Evolutionary conservation across 441 rosid genomes (phyloP).

Genomic region (Geranium incanum): DNA sequence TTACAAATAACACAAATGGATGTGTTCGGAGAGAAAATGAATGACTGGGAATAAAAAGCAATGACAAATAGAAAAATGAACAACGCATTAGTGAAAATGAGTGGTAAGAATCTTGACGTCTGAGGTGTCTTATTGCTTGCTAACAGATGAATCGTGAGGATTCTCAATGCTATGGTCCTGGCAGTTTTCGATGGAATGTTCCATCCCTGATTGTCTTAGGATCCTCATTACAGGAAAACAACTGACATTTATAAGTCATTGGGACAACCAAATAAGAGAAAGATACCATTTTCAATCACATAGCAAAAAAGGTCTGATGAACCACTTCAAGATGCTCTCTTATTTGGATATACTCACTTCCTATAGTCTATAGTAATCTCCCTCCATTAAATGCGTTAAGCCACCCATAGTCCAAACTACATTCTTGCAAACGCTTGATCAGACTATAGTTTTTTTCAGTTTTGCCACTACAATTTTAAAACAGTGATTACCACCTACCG

Average conservation of each 20-base stretch:
- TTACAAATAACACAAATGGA: neutral
- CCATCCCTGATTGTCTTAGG: neutral
- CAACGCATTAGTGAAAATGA: neutral
- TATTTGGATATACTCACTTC: neutral
- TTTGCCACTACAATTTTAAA: neutral
- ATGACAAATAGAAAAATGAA: neutral
- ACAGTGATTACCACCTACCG: neutral
- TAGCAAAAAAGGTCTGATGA: neutral
- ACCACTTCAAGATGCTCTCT: neutral
- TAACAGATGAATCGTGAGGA: neutral
- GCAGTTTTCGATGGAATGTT: neutral
- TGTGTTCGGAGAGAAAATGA: neutral
- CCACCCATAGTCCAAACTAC: neutral
- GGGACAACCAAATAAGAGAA: neutral
- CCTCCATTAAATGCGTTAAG: neutral
- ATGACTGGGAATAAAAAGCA: neutral
- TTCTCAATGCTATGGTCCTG: neutral
- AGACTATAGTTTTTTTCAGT: neutral
- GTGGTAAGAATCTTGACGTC: neutral
- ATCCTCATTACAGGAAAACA: conserved; percentile 5
- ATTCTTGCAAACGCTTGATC: neutral
- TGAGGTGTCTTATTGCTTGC: conserved; percentile 4
- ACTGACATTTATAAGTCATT: conserved; percentile 1
- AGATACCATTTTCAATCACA: neutral
- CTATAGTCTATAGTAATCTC: neutral